Evolutionary conservation across 768 basidiomycete species (phyloP), one percentile per base, ranked within the genome.

Genomic region (Tylopilus subfusipes): DNA sequence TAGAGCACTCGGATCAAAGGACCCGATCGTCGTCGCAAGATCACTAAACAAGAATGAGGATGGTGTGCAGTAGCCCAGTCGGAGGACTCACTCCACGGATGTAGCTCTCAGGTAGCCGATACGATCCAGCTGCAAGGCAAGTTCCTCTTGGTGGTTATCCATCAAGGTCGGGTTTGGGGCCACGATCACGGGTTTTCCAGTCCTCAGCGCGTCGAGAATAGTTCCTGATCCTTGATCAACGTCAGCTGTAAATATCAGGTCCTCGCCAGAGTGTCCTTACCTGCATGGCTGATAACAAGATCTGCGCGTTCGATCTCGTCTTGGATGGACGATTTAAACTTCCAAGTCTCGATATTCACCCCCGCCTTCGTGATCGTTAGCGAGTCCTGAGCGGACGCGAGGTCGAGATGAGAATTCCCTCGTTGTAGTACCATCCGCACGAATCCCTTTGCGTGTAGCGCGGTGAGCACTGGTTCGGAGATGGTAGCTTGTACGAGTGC

Each of bases 61-160:
- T 8, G 42, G 12, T 6, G 19, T 14, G 18, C n/a, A 46, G 34
- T 19, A 19, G 31, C 34, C 18, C 22, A 30, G 2, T 49, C 16
- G 51, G 30, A 43, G 48, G 18, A 22, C 88, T 73, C 71, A 92
- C 91, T 69, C 63, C 43, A 85, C 75, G 14, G 76, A 79, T 2
- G 84, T 77, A 22, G 82, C 71, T 55, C 70, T 77, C 43, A 93
- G 72, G 70, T 90, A 76, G 7, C 80, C 78, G 33, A 82, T 76
- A 18, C 66, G 69, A 16, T 76, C 76, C 51, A 99, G 74, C 13
- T 84, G 82, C 38, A 77, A 70, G 0, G 96, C 93, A 6, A 99
- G 76, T 64, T 99, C 93, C 50, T 84, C 77, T 75, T 99, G 96
- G 65, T 99, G 96, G 67, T 97, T 90, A 69, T 97, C 87, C 68